A percentile compares a stretch with the other conserved stretches of the same genome.
phyloP scores from a whole-genome alignment of 208 protist genomes.

The Entamoeba invadens region DNA sequence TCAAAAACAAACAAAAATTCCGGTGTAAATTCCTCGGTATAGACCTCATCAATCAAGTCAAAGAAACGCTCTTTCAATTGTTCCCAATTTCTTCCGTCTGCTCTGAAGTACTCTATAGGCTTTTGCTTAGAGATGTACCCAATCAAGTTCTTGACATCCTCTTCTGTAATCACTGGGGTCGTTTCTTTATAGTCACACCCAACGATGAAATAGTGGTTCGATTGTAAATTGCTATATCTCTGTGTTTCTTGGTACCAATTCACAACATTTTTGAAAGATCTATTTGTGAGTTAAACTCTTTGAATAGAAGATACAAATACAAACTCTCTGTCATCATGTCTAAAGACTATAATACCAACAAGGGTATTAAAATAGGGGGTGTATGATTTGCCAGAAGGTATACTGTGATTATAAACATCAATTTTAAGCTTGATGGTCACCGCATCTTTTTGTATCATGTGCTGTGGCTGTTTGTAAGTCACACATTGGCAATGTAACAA shows the following conservation, averaged over 20 bases:
- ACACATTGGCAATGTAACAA: too few relatives aligned
- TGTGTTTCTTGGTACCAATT: not conserved
- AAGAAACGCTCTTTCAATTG: not conserved
- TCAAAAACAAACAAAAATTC: not conserved
- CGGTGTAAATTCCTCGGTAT: not conserved
- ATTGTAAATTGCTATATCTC: not conserved
- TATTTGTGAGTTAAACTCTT: too few relatives aligned
- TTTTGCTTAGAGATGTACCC: not conserved
- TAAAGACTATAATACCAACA: not conserved
- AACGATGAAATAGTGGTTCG: not conserved
- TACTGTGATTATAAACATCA: not conserved
- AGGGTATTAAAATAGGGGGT: not conserved
- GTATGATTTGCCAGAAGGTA: not conserved
- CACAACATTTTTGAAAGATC: not conserved
- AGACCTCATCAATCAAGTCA: not conserved
- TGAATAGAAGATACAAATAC: too few relatives aligned
- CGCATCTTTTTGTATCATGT: not conserved
- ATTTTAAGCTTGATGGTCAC: not conserved
- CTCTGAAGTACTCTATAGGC: not conserved
- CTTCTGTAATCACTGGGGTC: not conserved
- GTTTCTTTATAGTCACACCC: not conserved
- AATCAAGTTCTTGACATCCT: not conserved
- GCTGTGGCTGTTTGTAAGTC: not conserved
- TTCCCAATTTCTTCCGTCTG: not conserved
- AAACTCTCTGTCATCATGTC: not conserved